Conservation (phyloP, 805 yeast genomes). For the Ogataea pilisensis region DNA sequence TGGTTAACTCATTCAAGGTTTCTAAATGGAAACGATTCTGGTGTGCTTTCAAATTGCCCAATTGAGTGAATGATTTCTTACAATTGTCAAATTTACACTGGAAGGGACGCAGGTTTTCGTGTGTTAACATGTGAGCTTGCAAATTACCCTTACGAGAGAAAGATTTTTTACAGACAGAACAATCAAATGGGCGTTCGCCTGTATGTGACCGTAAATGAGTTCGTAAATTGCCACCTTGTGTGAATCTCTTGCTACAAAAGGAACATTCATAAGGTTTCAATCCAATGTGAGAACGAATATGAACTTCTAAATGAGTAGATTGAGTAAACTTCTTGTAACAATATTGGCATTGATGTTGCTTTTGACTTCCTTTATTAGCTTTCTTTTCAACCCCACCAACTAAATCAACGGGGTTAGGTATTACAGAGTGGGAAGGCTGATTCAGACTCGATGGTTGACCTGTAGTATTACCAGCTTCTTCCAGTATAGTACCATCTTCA, state of each 20-base stretch:
- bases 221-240: conserved; percentile 86
- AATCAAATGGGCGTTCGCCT: conserved; percentile 86
- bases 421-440: conserved; percentile 32
- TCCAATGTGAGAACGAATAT: conserved; percentile 83
- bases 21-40: conserved; percentile 84
- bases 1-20: conserved; percentile 65
- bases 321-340: conserved; percentile 82
- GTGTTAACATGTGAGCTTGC: conserved; percentile 83
- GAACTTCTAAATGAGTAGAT: conserved; percentile 88
- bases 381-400: conserved; percentile 82
- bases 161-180: conserved; percentile 69
- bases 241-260: conserved; percentile 74
- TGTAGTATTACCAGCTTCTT: conserved; percentile 28
- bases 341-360: conserved; percentile 67
- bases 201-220: conserved; percentile 86
- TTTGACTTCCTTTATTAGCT: conserved; percentile 41
- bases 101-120: conserved; percentile 72
- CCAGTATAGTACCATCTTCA: conserved; percentile 66
- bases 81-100: conserved; percentile 79
- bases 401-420: conserved; percentile 58
- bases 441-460: conserved; percentile 5
- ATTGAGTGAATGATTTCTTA: conserved; percentile 80
- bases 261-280: conserved; percentile 78
- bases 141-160: conserved; percentile 90
- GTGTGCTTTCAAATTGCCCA: conserved; percentile 91